Percentiles rank a stretch among this genome's conserved stretches.
These are phyloP conservation scores for Rhodotorula sp. DNA, from an alignment of 1,284 basidiomycete species.

Conservation along the genomic window DNA sequence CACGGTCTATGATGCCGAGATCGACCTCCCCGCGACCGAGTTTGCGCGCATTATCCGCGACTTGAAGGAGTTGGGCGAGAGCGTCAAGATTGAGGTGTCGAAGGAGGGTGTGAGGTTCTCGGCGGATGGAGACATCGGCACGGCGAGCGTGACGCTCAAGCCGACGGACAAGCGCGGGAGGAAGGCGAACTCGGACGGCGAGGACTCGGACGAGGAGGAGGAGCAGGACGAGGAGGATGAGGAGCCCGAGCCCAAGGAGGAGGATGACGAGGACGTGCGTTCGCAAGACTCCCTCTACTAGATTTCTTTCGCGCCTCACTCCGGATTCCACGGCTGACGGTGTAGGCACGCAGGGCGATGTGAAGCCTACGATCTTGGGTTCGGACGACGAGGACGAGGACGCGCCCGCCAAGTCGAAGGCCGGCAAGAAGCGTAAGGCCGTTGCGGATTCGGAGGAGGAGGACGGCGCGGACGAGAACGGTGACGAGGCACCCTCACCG, in stretches of 20 bases:
- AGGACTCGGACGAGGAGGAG: constrained; percentile 32
- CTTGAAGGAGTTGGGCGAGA: constrained; percentile 87
- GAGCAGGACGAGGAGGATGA: constrained; percentile 51
- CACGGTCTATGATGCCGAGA: constrained; percentile 92
- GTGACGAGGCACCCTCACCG: constrained; percentile 7
- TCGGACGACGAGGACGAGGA: constrained; percentile 45
- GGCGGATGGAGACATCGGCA: constrained; percentile 91
- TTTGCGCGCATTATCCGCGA: constrained; percentile 92
- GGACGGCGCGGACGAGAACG: constrained; percentile 45
- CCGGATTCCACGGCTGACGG: background rate
- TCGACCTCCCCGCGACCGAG: constrained; percentile 82
- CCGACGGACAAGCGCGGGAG: constrained; percentile 52
- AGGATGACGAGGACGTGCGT: constrained; percentile 40
- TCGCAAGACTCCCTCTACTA: too few species aligned
- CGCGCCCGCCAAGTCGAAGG: constrained; percentile 25
- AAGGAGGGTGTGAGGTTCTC: constrained; percentile 97
- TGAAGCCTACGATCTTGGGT: constrained; percentile 47
- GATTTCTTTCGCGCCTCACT: background rate
- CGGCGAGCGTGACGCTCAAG: constrained; percentile 82
- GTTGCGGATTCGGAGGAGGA: constrained; percentile 35
- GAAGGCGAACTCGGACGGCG: constrained; percentile 20
- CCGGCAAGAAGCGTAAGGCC: constrained; percentile 23
- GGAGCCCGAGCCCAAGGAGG: constrained; percentile 51
- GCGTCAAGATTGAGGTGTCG: constrained; percentile 89
- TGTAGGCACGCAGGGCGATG: constrained; percentile 15